Percentiles rank a stretch among this genome's conserved stretches.
Conservation (phyloP, 2,329 filamentous ascomycete species). For the Curvularia sp. region DNA sequence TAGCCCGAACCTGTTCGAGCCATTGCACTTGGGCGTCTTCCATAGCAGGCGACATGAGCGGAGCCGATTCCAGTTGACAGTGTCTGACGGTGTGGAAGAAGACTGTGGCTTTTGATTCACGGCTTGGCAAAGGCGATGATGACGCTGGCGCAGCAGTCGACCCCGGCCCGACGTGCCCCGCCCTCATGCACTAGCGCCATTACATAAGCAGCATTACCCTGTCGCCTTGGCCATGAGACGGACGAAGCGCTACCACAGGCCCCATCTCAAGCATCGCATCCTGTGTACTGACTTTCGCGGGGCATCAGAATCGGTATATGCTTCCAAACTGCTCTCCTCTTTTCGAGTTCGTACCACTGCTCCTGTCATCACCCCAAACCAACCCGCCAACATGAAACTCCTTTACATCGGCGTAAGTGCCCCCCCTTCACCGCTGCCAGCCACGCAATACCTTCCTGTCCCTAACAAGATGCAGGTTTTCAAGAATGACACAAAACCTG, state of each 20-base stretch:
- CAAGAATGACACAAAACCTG: slow-evolving; percentile 77
- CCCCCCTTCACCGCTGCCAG: slow-evolving; percentile 30
- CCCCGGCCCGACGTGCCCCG: slow-evolving; percentile 32
- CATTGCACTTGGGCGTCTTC: slow-evolving; percentile 70
- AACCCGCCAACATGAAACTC: slow-evolving; percentile 73
- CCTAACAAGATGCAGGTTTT: slow-evolving; percentile 66
- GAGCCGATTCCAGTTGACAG: not conserved
- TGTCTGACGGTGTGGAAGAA: not conserved
- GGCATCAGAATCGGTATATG: not conserved
- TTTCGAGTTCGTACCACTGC: too few species aligned
- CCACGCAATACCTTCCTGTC: not conserved
- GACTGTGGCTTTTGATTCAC: slow-evolving; percentile 9
- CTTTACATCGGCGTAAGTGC: slow-evolving; percentile 81
- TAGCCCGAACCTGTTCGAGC: slow-evolving; percentile 83
- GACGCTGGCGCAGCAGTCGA: slow-evolving; percentile 17
- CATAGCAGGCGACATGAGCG: slow-evolving; percentile 49
- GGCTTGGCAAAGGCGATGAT: slow-evolving; percentile 27
- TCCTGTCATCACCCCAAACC: not conserved
- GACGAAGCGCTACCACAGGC: slow-evolving; percentile 1
- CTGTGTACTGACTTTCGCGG: not conserved
- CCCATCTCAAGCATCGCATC: not conserved
- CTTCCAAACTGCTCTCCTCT: too few species aligned
- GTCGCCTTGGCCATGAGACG: slow-evolving; percentile 6
- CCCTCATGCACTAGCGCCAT: slow-evolving; percentile 30
- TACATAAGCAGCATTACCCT: slow-evolving; percentile 25